Conservation (phyloP, 805 yeast species). For the Starmerella bombi region DNA sequence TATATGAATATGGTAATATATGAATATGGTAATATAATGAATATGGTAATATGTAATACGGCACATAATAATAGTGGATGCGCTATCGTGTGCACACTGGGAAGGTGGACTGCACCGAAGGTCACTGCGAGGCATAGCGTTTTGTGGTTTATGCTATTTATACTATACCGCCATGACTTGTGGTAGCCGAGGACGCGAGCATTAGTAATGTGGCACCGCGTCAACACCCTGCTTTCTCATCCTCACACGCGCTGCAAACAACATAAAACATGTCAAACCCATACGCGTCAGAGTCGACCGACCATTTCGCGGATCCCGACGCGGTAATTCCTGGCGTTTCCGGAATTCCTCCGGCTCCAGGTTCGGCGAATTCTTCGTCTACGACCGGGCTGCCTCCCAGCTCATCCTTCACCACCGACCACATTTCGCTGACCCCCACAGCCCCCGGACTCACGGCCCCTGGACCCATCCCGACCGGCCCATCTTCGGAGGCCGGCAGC, state of each 20-base stretch:
- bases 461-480: neutral
- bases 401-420: neutral
- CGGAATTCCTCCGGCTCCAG: neutral
- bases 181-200: no score
- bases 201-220: no score
- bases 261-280: neutral
- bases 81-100: no score
- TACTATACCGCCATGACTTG: no score
- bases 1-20: no score
- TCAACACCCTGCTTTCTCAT: neutral
- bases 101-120: no score
- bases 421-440: neutral
- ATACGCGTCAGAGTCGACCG: slow-evolving; percentile 1
- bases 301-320: neutral
- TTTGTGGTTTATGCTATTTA: no score
- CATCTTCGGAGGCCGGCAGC: neutral
- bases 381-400: neutral
- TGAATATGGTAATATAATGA: no score
- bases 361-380: neutral
- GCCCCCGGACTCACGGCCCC: neutral
- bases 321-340: neutral
- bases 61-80: no score
- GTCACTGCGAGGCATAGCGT: no score
- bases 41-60: no score
- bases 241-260: neutral